Evolutionary conservation across 768 basidiomycete species (phyloP), one percentile per base, ranked within the genome.

Genomic region (Pleurotus ostreatus): DNA sequence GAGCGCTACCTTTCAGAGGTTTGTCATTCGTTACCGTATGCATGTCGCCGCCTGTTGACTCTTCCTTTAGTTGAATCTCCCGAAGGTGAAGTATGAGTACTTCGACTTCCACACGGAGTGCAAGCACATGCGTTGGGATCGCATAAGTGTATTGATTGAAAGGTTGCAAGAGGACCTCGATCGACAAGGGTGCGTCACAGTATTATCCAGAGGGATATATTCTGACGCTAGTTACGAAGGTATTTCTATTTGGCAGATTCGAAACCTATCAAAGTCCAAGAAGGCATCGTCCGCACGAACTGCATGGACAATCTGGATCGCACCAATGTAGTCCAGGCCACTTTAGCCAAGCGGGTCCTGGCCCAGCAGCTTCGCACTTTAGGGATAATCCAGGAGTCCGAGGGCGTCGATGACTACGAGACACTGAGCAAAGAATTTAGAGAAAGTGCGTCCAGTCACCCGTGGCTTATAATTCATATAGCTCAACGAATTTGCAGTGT

Each of bases 91-190:
- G 63, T 99, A 99, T 65, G 78, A 89, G 60, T 97, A 98, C 73
- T 99, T 98, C 64, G 97, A 99, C 66, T 99, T 99, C 76, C 96
- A 98, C 68, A 86, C 82, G 58, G 94, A 98, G 70, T 98, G 95
- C 77, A 89, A 84, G 66, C 79, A 89, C 48, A 92, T 98, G 88
- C 86, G 92, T 41, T 99, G 93, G 85, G 93, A 99, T 67, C 83
- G 94, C 46, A 92, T 99, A 60, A 83, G 83, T 53, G 68, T 93
- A 13, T 78, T 99, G 40, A 80, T 95, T 44, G 91, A 93, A 59
- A 76, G 78, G 55, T 67, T 98, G 49, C 78, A 86, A 61, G 82
- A 87, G 26, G 88, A 91, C 60, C 71, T 94, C 34, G 69, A 76
- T 41, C 75, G 74, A 55, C 79, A 92, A 60, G 88, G 90, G 92